These are phyloP conservation scores for Durio zibethinus DNA, from an alignment of 345 rosid species.

Conservation along the genomic window DNA sequence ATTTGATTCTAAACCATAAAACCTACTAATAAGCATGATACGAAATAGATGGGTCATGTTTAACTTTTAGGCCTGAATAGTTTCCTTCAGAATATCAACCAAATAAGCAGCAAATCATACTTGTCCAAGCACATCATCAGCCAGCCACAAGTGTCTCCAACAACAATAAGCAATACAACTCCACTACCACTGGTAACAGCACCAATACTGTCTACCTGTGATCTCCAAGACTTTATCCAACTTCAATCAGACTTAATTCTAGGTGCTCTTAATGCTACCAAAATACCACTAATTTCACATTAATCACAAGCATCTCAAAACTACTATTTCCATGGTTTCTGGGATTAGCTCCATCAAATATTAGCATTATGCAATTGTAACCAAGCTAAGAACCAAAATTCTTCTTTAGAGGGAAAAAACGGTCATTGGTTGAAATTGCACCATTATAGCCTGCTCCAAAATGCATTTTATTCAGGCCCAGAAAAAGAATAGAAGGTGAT, in stretches of 20 bases:
- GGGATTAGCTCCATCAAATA: neutral
- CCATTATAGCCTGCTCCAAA: neutral
- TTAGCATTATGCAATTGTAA: neutral
- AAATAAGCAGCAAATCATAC: neutral
- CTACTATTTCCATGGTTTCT: neutral
- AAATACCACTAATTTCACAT: neutral
- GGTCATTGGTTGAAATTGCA: neutral
- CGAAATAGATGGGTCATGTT: neutral
- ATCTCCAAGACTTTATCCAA: neutral
- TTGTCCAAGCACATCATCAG: neutral
- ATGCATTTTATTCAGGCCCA: neutral
- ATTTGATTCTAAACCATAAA: neutral
- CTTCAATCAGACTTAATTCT: neutral
- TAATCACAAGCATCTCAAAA: neutral
- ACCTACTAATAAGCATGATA: neutral
- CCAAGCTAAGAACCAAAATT: neutral
- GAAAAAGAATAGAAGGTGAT: neutral
- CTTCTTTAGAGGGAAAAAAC: neutral
- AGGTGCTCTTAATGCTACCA: neutral
- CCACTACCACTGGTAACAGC: neutral
- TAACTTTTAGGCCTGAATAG: neutral
- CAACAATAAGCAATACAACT: neutral
- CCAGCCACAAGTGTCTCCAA: slow-evolving; percentile 4
- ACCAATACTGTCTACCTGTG: neutral
- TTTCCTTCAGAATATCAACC: neutral